Evolutionary conservation across 176 grass and related monocot genomes (phyloP).

Genomic region (Aegilops tauschii): DNA sequence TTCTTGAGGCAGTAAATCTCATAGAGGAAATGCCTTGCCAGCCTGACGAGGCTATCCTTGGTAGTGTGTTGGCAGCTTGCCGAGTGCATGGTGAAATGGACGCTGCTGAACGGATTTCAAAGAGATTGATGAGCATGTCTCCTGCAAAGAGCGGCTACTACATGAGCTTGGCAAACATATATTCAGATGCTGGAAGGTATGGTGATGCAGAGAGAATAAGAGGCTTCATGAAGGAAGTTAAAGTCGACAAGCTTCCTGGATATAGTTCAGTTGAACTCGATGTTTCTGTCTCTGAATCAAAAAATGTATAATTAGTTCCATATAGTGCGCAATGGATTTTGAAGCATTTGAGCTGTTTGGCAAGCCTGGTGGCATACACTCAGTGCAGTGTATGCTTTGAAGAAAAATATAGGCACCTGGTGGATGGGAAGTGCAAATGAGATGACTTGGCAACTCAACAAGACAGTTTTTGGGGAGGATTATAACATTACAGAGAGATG

Average conservation of each 20-base stretch:
- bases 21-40: constrained; percentile 74
- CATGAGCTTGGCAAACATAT: constrained; percentile 84
- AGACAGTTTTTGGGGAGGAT: not conserved
- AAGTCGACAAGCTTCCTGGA: constrained; percentile 59
- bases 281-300: constrained; percentile 1
- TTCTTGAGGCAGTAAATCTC: constrained; percentile 54
- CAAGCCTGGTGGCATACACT: not conserved
- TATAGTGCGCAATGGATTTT: not conserved
- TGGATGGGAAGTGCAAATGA: not conserved
- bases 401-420: not conserved
- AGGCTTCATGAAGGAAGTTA: constrained; percentile 69
- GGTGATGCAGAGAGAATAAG: constrained; percentile 65
- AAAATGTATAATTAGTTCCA: not conserved
- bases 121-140: constrained; percentile 53
- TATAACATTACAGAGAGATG: not conserved
- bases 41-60: constrained; percentile 60
- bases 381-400: constrained; percentile 3
- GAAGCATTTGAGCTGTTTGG: not conserved
- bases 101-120: constrained; percentile 53
- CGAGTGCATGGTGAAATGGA: constrained; percentile 63
- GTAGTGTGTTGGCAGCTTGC: constrained; percentile 57
- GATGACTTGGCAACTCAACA: not conserved
- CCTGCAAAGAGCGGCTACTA: constrained; percentile 67
- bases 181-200: constrained; percentile 67
- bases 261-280: constrained; percentile 48